phyloP scores from a whole-genome alignment of 129 eudicot genomes.

The Escallonia herrerae region DNA sequence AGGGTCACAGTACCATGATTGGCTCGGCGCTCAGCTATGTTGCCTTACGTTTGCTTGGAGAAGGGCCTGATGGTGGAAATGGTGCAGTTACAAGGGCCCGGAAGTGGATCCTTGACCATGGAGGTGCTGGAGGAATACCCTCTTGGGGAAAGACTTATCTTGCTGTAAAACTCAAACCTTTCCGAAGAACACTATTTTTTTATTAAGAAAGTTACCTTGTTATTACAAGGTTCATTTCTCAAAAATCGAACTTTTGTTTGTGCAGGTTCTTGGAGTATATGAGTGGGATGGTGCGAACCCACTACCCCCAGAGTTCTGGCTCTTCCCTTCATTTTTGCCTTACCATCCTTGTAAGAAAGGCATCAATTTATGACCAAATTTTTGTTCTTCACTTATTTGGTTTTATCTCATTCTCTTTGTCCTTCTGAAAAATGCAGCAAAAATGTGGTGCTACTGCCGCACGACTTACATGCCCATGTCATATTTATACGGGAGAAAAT shows the following conservation, averaged over 20 bases:
- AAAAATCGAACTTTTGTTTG: not conserved
- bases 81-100: slow-evolving; percentile 40
- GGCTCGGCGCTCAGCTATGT: slow-evolving; percentile 50
- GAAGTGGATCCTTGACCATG: slow-evolving; percentile 71
- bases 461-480: slow-evolving; percentile 71
- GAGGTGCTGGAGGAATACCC: slow-evolving; percentile 59
- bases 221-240: no score
- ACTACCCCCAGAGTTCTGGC: slow-evolving; percentile 78
- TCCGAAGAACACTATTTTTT: no score
- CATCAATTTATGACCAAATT: no score
- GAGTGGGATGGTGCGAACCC: slow-evolving; percentile 84
- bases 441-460: slow-evolving; percentile 66
- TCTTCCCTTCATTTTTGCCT: slow-evolving; percentile 51
- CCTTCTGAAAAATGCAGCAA: slow-evolving; percentile 28
- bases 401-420: not conserved
- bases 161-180: slow-evolving; percentile 26
- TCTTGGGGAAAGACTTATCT: slow-evolving; percentile 74
- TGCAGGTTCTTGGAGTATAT: slow-evolving; percentile 72
- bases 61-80: slow-evolving; percentile 38
- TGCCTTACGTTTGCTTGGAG: slow-evolving; percentile 47
- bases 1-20: slow-evolving; percentile 68
- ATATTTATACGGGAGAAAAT: slow-evolving; percentile 41
- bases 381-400: no score
- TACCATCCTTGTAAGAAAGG: slow-evolving; percentile 52
- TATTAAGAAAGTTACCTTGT: no score